Conservation (phyloP, 2,329 filamentous ascomycete species). For the Pseudonectria buxi region DNA sequence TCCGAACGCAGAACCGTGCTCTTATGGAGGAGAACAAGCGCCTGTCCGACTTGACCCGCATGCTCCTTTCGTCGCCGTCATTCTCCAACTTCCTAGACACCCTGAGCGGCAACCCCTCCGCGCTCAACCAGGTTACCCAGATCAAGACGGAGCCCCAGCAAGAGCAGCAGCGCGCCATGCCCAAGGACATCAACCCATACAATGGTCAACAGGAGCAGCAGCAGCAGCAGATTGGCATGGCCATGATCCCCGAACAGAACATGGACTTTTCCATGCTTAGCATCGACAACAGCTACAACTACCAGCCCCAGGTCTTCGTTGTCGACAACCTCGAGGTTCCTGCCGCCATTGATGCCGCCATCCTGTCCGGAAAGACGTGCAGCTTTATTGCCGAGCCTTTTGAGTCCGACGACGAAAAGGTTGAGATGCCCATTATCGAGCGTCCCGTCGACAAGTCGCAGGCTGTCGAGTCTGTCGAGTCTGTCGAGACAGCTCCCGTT, state of each 20-base stretch:
- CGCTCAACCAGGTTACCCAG: slow-evolving; percentile 31
- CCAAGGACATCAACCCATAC: slow-evolving; percentile 63
- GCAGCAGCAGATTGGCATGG: slow-evolving; percentile 68
- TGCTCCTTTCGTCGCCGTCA: slow-evolving; percentile 71
- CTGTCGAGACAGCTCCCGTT: slow-evolving; percentile 20
- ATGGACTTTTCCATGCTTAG: slow-evolving; percentile 69
- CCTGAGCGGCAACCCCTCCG: slow-evolving; percentile 53
- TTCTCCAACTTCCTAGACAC: slow-evolving; percentile 77
- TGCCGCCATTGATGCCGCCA: slow-evolving; percentile 48
- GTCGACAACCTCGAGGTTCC: slow-evolving; percentile 66
- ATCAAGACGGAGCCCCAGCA: slow-evolving; percentile 35
- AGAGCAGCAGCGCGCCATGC: slow-evolving; percentile 42
- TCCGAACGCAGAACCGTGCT: slow-evolving; percentile 73
- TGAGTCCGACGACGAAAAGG: slow-evolving; percentile 45
- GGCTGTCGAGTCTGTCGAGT: slow-evolving; percentile 20
- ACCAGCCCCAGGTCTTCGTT: slow-evolving; percentile 67
- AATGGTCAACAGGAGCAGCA: slow-evolving; percentile 47
- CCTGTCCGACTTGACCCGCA: slow-evolving; percentile 68
- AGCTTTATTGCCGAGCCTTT: slow-evolving; percentile 44
- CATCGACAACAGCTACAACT: slow-evolving; percentile 51
- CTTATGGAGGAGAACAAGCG: slow-evolving; percentile 82
- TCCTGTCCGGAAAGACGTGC: slow-evolving; percentile 65
- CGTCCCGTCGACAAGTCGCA: slow-evolving; percentile 34
- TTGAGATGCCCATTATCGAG: slow-evolving; percentile 49
- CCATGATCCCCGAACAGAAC: slow-evolving; percentile 73